Conservation (phyloP, 2,329 filamentous ascomycete genomes). For the Colletotrichum tofieldiae region DNA sequence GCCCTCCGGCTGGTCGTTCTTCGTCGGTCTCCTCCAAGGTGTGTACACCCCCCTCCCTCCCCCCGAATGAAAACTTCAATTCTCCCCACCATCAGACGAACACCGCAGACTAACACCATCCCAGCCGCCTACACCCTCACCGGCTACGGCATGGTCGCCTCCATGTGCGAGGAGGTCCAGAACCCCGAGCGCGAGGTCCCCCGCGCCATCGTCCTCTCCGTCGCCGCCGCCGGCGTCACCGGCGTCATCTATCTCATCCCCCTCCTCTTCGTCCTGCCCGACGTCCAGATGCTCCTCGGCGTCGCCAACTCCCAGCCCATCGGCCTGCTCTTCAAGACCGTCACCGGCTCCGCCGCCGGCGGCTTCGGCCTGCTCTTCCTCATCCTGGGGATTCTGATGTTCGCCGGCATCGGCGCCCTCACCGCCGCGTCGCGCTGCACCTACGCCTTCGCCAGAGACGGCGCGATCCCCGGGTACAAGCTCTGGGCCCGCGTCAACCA, state of each 20-base stretch:
- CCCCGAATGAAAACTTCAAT: neutral
- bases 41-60: conserved; percentile 1
- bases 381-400: conserved; percentile 83
- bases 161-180: conserved; percentile 82
- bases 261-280: conserved; percentile 82
- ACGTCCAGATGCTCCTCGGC: conserved; percentile 73
- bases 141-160: conserved; percentile 79
- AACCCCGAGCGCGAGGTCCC: conserved; percentile 79
- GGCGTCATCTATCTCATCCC: conserved; percentile 80
- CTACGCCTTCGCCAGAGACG: conserved; percentile 83
- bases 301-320: conserved; percentile 84
- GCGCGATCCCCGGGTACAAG: conserved; percentile 79
- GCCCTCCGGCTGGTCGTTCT: conserved; percentile 80
- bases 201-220: conserved; percentile 79
- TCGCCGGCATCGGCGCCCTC: conserved; percentile 81
- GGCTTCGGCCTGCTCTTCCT: conserved; percentile 84
- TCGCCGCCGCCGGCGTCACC: conserved; percentile 76
- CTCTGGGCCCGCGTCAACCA: conserved; percentile 78
- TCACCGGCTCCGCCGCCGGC: conserved; percentile 79
- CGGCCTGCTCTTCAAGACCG: conserved; percentile 81
- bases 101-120: neutral
- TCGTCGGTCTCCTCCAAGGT: conserved; percentile 76
- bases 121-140: conserved; percentile 72
- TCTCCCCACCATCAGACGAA: neutral
- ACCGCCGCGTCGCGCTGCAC: conserved; percentile 83